A percentile compares a stretch with the other conserved stretches of the same genome.
These are phyloP conservation scores for Alternaria alternata DNA, from an alignment of 2,329 filamentous ascomycete genomes.

Conservation along the genomic window DNA sequence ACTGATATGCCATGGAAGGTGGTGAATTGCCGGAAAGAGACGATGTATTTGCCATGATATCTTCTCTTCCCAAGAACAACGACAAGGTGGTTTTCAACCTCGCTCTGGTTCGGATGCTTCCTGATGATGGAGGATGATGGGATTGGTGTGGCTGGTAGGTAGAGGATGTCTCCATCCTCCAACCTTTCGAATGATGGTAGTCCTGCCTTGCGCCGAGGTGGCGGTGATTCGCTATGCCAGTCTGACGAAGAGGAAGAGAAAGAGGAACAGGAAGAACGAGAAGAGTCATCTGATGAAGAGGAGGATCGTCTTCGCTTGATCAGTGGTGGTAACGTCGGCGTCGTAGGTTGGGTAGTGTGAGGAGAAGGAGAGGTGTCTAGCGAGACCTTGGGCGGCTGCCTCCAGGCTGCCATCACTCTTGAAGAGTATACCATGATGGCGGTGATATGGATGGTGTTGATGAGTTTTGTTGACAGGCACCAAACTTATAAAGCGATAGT, in stretches of 20 bases:
- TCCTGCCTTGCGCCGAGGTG: not conserved
- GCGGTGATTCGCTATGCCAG: slow-evolving; percentile 8
- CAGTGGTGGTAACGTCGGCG: not conserved
- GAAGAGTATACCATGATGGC: slow-evolving; percentile 4
- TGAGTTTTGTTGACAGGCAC: not conserved
- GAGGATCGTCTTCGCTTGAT: not conserved
- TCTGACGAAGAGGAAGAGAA: slow-evolving; percentile 3
- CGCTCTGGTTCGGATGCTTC: not conserved
- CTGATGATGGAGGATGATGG: slow-evolving; percentile 8
- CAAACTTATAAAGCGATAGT: not conserved
- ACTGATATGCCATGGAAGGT: slow-evolving; percentile 16
- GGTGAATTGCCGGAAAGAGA: slow-evolving; percentile 22
- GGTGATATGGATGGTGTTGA: slow-evolving; percentile 2
- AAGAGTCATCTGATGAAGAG: not conserved
- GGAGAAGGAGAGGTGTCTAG: not conserved
- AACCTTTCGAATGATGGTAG: slow-evolving; percentile 3
- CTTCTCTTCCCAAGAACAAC: slow-evolving; percentile 19
- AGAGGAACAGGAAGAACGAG: not conserved
- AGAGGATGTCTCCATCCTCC: slow-evolving; percentile 14
- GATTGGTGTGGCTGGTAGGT: not conserved
- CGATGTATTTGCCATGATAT: slow-evolving; percentile 8
- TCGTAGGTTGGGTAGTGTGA: slow-evolving; percentile 1
- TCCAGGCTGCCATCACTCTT: not conserved
- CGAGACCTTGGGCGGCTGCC: not conserved
- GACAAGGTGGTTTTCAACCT: slow-evolving; percentile 11